Evolutionary conservation across 345 rosid species (phyloP).

Genomic region (Heritiera littoralis): DNA sequence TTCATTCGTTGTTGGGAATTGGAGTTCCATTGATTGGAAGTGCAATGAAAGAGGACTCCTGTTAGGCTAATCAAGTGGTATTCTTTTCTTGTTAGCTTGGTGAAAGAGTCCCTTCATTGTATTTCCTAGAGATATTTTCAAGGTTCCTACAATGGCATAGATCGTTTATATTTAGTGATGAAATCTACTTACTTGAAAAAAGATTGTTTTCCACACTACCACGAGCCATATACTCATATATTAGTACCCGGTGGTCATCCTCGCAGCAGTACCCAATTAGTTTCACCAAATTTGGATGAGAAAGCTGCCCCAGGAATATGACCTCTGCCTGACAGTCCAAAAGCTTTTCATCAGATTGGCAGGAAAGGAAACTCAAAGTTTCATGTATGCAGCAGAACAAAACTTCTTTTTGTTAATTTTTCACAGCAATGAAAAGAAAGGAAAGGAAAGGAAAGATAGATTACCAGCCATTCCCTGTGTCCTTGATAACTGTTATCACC

Average conservation of each 20-base stretch:
- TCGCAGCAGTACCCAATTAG: slow-evolving; percentile 93
- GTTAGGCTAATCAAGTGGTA: background rate
- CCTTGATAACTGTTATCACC: slow-evolving; percentile 93
- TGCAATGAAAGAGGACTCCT: background rate
- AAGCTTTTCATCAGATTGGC: background rate
- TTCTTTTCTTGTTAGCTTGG: background rate
- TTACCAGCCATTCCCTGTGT: slow-evolving; percentile 99
- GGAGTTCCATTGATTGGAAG: background rate
- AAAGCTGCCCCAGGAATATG: slow-evolving; percentile 93
- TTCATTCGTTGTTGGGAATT: background rate
- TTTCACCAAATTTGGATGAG: slow-evolving; percentile 94
- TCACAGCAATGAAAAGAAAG: too few relatives aligned
- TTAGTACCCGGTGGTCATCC: slow-evolving; percentile 76
- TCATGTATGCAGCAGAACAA: too few relatives aligned
- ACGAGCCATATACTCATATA: slow-evolving; percentile 91
- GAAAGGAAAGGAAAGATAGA: too few relatives aligned
- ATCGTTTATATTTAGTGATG: background rate
- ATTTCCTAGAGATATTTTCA: background rate
- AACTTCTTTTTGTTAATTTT: too few relatives aligned
- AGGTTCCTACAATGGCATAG: background rate
- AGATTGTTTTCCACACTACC: slow-evolving; percentile 91
- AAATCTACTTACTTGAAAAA: slow-evolving; percentile 69
- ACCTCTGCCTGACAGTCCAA: slow-evolving; percentile 78
- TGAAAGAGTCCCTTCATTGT: background rate
- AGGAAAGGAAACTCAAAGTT: background rate